These are phyloP conservation scores for Chaetomium fimeti DNA, from an alignment of 495 filamentous ascomycete species.

Conservation along the genomic window DNA sequence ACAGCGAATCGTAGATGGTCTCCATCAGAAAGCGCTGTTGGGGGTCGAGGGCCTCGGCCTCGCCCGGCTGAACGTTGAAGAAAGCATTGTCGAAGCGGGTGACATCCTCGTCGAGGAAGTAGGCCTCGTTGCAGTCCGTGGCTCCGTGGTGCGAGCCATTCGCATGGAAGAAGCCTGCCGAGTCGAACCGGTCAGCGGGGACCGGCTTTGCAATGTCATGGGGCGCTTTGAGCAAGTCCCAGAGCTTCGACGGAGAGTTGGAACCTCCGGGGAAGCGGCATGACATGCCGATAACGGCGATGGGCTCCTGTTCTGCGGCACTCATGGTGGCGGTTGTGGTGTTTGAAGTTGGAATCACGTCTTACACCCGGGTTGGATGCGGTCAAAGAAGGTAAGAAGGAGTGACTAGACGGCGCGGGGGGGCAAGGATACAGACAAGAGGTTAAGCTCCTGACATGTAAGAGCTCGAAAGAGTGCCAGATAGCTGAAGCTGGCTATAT, in stretches of 20 bases:
- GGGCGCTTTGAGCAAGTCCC: slow-evolving; percentile 24
- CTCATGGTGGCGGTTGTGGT: not conserved
- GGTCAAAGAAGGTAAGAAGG: not conserved
- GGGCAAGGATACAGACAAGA: not conserved
- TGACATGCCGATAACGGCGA: slow-evolving; percentile 30
- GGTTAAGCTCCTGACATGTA: not conserved
- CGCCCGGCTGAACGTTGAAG: slow-evolving; percentile 48
- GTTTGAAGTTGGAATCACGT: not conserved
- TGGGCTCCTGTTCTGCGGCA: slow-evolving; percentile 24
- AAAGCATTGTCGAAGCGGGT: slow-evolving; percentile 51
- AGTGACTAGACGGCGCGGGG: not conserved
- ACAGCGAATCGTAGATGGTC: slow-evolving; percentile 53
- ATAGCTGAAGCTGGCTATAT: not conserved
- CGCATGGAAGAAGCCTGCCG: slow-evolving; percentile 45
- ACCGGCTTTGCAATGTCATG: slow-evolving; percentile 18
- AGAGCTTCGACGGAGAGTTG: slow-evolving; percentile 22
- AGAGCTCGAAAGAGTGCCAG: not conserved
- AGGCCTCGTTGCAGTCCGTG: slow-evolving; percentile 53
- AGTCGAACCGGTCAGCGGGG: slow-evolving; percentile 19
- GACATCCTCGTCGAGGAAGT: slow-evolving; percentile 53
- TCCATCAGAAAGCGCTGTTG: slow-evolving; percentile 54
- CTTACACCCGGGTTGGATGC: too few species aligned
- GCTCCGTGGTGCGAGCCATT: slow-evolving; percentile 43
- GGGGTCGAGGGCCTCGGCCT: slow-evolving; percentile 54
- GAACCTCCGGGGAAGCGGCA: slow-evolving; percentile 30